phyloP scores from a whole-genome alignment of 2,329 filamentous ascomycete species.

The Byssoonygena ceratinophila region DNA sequence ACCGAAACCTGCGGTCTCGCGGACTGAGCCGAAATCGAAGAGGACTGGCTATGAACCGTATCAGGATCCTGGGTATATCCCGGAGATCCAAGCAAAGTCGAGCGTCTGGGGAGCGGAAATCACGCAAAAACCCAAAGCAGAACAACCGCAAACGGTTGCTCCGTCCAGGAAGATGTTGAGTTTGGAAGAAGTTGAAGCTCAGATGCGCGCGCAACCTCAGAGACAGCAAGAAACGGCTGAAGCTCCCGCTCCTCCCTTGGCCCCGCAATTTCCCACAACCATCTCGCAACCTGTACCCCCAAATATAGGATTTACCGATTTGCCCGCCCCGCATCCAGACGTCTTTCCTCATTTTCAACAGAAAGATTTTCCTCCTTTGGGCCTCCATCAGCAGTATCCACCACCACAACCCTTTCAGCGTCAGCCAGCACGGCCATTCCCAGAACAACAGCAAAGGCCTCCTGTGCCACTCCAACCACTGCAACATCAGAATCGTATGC shows the following conservation, averaged over 20 bases:
- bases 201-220: conserved; percentile 51
- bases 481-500: conserved; percentile 63
- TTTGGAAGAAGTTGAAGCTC: conserved; percentile 89
- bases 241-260: conserved; percentile 26
- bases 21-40: conserved; percentile 46
- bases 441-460: conserved; percentile 39
- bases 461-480: conserved; percentile 59
- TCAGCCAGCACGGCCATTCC: conserved; percentile 30
- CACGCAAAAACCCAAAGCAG: conserved; percentile 36
- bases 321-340: conserved; percentile 9
- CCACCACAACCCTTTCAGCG: conserved; percentile 29
- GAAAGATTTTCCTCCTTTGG: conserved; percentile 42
- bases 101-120: conserved; percentile 79
- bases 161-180: conserved; percentile 73
- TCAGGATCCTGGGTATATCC: conserved; percentile 68
- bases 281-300: conserved; percentile 13
- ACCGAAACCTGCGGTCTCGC: conserved; percentile 24
- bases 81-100: conserved; percentile 83
- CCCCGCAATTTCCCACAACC: conserved; percentile 20
- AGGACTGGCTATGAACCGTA: conserved; percentile 89
- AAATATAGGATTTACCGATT: conserved; percentile 15
- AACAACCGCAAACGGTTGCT: conserved; percentile 7
- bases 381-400: conserved; percentile 37
- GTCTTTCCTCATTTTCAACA: conserved; percentile 26
- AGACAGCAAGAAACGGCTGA: conserved; percentile 24